These are phyloP conservation scores for Orobanche coerulescens DNA, from an alignment of 257 asterid genomes.

Conservation along the genomic window DNA sequence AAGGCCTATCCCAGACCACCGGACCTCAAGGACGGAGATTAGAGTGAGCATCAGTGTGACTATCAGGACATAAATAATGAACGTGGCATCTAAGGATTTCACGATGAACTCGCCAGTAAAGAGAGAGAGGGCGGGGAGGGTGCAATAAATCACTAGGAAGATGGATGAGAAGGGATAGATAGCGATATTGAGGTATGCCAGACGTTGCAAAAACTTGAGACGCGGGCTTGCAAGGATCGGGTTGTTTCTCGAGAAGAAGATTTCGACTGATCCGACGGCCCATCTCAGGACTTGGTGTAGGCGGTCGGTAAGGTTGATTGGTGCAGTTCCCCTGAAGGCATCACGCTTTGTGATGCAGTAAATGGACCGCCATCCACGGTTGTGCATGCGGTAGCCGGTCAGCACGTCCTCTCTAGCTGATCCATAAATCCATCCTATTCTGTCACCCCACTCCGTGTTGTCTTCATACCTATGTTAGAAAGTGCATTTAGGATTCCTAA, in stretches of 20 bases:
- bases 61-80: constrained; percentile 43
- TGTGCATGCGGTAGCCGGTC: constrained; percentile 82
- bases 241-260: constrained; percentile 67
- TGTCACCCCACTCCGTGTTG: constrained; percentile 81
- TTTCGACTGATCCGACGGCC: constrained; percentile 83
- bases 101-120: constrained; percentile 68
- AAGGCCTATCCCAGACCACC: constrained; percentile 66
- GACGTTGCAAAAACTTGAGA: constrained; percentile 62
- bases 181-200: constrained; percentile 70
- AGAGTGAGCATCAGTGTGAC: constrained; percentile 27
- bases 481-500: neutral
- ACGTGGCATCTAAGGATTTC: constrained; percentile 30
- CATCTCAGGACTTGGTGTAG: constrained; percentile 80
- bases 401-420: constrained; percentile 84
- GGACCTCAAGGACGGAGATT: constrained; percentile 70
- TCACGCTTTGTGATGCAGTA: constrained; percentile 74
- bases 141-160: constrained; percentile 58
- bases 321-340: constrained; percentile 65
- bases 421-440: constrained; percentile 80
- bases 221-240: constrained; percentile 53
- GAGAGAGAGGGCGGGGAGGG: constrained; percentile 69
- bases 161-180: constrained; percentile 69
- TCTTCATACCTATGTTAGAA: constrained; percentile 50
- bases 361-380: constrained; percentile 75
- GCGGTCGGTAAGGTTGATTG: constrained; percentile 69